Base-by-base conservation (phyloP, 345 rosid genomes). In the Citrus inodora region DNA sequence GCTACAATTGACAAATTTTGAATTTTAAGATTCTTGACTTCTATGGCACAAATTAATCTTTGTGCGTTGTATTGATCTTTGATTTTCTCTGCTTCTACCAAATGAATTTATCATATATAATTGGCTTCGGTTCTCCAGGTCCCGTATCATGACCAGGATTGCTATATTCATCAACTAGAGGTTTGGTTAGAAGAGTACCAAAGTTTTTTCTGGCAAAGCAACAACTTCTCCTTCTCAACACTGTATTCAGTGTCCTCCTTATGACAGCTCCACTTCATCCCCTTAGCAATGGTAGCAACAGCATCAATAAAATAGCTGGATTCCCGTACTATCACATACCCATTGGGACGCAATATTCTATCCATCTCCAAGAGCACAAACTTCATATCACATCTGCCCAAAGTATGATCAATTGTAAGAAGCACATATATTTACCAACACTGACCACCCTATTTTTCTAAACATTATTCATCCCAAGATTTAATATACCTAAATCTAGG, bases 311-410 rank as follows among this genome's bases (percentile, higher is more conserved):
- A 92, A 75, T 93, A 93, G 86, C 83, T 88, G 2, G 98, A 96
- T 84, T 96, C 99, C 37, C 92, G 89, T 38, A 96, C 86, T 16
- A 96, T 80, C 10, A 86, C 95, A 58, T 89, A 91, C 16, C 97
- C 99, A 1, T 53, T 79, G 0, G 98, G 98, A 7, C 99, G 94
- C 66, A 95, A 83, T 79, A 95, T 92, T 40, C 99, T 80, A 68
- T 95, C 98, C 97, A 96, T 96, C 82, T 96, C 99, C 79, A 96
- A 79, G 56, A 96, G 91, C 65, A 94, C 92, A 64, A 86, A 86
- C 87, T 92, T 96, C 88, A 91, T 91, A 11, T 91, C 97, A 67
- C 99, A 96, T 86, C 99, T 96, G 90, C 68, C 27, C 60, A 70
- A 69, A 32, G 68, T 65, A 33, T 38, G 62, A n/a, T 6, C 64